These are phyloP conservation scores for Parastagonospora avenae DNA, from an alignment of 2,329 filamentous ascomycete genomes.

Conservation along the genomic window DNA sequence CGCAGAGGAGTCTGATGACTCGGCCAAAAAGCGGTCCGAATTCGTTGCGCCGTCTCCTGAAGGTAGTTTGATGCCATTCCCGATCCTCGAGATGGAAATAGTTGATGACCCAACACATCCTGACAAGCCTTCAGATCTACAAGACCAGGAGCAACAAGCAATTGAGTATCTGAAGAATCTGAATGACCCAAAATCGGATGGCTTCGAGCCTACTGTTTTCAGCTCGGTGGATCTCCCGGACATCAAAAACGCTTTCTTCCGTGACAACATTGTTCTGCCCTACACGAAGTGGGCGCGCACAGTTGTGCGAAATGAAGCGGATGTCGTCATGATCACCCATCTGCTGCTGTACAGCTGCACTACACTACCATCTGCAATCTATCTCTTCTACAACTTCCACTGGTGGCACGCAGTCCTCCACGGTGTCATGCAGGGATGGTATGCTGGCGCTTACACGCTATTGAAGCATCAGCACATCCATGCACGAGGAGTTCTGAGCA, in stretches of 20 bases:
- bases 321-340: constrained; percentile 80
- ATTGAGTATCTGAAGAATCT: constrained; percentile 54
- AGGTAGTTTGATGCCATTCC: constrained; percentile 18
- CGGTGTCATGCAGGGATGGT: constrained; percentile 68
- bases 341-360: constrained; percentile 73
- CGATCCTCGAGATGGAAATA: not conserved
- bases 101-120: not conserved
- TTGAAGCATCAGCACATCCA: constrained; percentile 89
- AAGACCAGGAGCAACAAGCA: constrained; percentile 40
- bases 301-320: constrained; percentile 68
- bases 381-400: constrained; percentile 69
- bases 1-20: constrained; percentile 32
- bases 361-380: constrained; percentile 70
- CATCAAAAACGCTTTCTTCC: constrained; percentile 46
- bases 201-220: constrained; percentile 63
- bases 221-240: constrained; percentile 57
- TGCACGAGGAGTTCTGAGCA: constrained; percentile 69
- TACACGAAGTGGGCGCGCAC: constrained; percentile 63
- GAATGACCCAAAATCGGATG: constrained; percentile 55
- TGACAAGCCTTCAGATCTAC: constrained; percentile 25
- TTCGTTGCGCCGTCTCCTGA: constrained; percentile 38
- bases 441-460: constrained; percentile 75
- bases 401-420: constrained; percentile 72
- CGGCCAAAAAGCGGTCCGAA: constrained; percentile 29
- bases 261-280: constrained; percentile 59